A percentile compares a stretch with the other conserved stretches of the same genome.
Evolutionary conservation across 1,139 yeast species (phyloP).

Genomic region (Protomyces inouyei): DNA sequence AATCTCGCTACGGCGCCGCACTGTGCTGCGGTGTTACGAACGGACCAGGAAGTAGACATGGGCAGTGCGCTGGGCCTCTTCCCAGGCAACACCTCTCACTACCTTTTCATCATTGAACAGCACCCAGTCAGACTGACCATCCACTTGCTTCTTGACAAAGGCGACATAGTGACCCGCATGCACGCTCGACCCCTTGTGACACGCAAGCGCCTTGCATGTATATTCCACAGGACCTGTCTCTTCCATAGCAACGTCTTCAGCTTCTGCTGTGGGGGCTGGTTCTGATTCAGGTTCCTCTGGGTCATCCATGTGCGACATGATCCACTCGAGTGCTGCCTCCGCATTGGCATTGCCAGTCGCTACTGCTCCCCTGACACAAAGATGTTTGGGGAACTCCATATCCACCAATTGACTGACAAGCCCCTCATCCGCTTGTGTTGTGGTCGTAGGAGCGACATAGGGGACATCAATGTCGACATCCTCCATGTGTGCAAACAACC

Average conservation of each 20-base stretch:
- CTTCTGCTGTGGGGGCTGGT: constrained; percentile 26
- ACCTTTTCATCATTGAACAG: constrained; percentile 93
- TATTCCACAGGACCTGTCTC: constrained; percentile 43
- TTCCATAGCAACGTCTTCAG: constrained; percentile 35
- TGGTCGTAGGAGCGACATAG: constrained; percentile 38
- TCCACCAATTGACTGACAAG: constrained; percentile 49
- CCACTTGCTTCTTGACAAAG: constrained; percentile 50
- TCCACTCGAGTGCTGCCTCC: constrained; percentile 85
- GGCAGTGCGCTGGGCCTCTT: constrained; percentile 57
- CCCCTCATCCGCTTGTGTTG: constrained; percentile 35
- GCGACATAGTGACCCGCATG: constrained; percentile 97
- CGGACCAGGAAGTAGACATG: constrained; percentile 42
- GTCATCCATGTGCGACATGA: constrained; percentile 71
- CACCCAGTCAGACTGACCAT: constrained; percentile 59
- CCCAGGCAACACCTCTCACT: constrained; percentile 58
- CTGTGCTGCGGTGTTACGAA: neutral
- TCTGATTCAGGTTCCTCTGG: constrained; percentile 35
- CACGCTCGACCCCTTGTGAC: constrained; percentile 91
- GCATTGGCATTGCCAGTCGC: constrained; percentile 49
- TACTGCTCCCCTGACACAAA: constrained; percentile 65
- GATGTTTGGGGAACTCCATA: constrained; percentile 71
- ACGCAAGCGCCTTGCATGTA: constrained; percentile 62
- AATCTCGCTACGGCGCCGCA: no score
- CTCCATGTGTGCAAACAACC: constrained; percentile 86
- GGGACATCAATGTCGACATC: constrained; percentile 73